Base-by-base conservation (phyloP, 2,329 filamentous ascomycete species). In the Botrytis paeoniae region DNA sequence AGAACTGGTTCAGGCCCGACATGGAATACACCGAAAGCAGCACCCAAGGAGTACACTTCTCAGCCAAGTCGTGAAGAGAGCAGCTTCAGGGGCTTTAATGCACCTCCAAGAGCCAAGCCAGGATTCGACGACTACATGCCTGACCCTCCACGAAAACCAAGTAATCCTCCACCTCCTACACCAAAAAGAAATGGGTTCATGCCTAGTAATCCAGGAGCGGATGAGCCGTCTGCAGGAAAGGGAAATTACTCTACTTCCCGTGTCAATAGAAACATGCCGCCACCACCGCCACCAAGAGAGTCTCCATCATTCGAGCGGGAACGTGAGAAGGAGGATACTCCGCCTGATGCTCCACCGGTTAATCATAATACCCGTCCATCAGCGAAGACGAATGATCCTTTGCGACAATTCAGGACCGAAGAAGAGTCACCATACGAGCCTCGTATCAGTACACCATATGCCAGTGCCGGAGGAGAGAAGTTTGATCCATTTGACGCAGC, bases 401-500 rank as follows among this genome's bases (percentile, higher is more conserved):
- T 88, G 60, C 84, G 82, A 35, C 82, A 84, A 69, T 87, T 88
- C 73, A 83, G 83, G 77, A 20, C 51, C 16, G 69, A 77, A 54
- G 60, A 69, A 22, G 65, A 73, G 20, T 48, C 74, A 10, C 80
- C 80, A 1, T 82, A 82, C 61, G 86, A 89, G 74, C 79, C 81
- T n/a, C 84, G 88, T n/a, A 84, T 88, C 71, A 87, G 87, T 76
- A 87, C 86, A 9, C 88, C 88, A 0, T 91, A 90, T 77, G 83
- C 85, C 60, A 85, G 83, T 1, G 84, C 86, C 45, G 84, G 86
- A 20, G 88, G 89, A 48, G 89, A 91, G 79, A 90, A 86, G 81
- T 86, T 87, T 7, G 86, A 89, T 63, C 85, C 87, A 0, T 89
- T 88, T 73, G 87, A 88, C 62, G 85, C 72, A 59, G 72, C 76